A percentile compares a stretch with the other conserved stretches of the same genome.
These are phyloP conservation scores for Glomus cerebriforme DNA, from an alignment of 192 early-diverging fungal species.

Conservation along the genomic window DNA sequence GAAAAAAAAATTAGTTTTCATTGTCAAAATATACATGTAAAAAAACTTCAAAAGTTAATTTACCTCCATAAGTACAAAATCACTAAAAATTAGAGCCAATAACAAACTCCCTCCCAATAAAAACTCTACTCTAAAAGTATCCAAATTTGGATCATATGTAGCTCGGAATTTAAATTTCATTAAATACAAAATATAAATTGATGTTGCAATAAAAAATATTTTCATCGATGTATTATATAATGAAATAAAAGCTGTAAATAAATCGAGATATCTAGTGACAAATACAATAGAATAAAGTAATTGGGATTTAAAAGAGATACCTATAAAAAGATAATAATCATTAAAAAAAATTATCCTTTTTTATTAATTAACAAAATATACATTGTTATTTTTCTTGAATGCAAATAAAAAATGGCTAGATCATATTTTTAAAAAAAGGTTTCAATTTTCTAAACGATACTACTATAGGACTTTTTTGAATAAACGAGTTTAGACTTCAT, in stretches of 20 bases:
- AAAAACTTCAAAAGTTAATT: slow-evolving; percentile 16
- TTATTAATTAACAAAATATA: too few relatives aligned
- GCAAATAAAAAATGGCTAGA: too few relatives aligned
- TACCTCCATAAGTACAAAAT: slow-evolving; percentile 73
- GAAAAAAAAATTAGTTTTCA: not conserved
- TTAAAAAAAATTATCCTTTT: too few relatives aligned
- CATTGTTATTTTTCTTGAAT: too few relatives aligned
- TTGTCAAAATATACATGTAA: not conserved
- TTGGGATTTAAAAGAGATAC: slow-evolving; percentile 99
- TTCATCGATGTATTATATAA: slow-evolving; percentile 97
- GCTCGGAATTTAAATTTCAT: slow-evolving; percentile 86
- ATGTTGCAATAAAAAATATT: slow-evolving; percentile 86
- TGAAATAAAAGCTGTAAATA: slow-evolving; percentile 72
- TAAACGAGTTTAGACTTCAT: not conserved
- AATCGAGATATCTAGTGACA: slow-evolving; percentile 91
- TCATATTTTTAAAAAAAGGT: too few relatives aligned
- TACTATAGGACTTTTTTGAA: too few relatives aligned
- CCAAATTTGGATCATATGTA: slow-evolving; percentile 89
- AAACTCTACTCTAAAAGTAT: slow-evolving; percentile 91
- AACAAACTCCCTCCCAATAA: slow-evolving; percentile 70
- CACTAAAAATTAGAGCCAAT: slow-evolving; percentile 74
- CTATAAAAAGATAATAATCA: slow-evolving; percentile 45
- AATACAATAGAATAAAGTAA: slow-evolving; percentile 90
- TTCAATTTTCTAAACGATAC: too few relatives aligned
- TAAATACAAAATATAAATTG: slow-evolving; percentile 86